Conservation (phyloP, 75 land plant genomes). For the Gnetum montanum region DNA sequence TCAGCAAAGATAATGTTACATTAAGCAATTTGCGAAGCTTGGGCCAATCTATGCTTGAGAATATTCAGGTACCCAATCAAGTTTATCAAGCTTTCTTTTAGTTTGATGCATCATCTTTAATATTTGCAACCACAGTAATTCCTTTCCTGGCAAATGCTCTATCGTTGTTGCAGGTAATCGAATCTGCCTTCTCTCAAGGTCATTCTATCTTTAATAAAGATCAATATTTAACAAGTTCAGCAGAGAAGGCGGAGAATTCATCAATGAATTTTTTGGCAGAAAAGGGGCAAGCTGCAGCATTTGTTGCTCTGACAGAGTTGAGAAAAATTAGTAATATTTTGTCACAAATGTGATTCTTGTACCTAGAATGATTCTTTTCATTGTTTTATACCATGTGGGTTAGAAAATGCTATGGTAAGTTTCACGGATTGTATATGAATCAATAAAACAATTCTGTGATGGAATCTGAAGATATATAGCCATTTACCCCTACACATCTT, state of each 20-base stretch:
- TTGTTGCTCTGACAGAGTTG: slow-evolving; percentile 75
- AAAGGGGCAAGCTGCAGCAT: slow-evolving; percentile 67
- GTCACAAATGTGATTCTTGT: slow-evolving; percentile 56
- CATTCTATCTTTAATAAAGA: slow-evolving; percentile 10
- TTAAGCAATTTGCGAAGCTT: slow-evolving; percentile 45
- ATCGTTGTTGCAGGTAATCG: slow-evolving; percentile 82
- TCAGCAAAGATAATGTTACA: slow-evolving; percentile 20
- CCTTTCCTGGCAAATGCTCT: no score
- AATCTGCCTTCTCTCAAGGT: slow-evolving; percentile 46
- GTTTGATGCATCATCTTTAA: not conserved
- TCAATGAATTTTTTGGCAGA: slow-evolving; percentile 38
- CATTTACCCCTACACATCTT: no score
- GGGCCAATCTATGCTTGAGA: slow-evolving; percentile 86
- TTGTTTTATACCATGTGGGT: no score
- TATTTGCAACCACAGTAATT: no score
- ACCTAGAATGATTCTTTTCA: not conserved
- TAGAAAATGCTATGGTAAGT: no score
- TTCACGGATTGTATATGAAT: no score
- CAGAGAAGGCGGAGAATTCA: slow-evolving; percentile 20
- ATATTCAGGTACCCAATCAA: slow-evolving; percentile 61
- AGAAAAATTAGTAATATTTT: slow-evolving; percentile 81
- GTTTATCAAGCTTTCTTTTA: not conserved
- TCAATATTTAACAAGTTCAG: slow-evolving; percentile 17
- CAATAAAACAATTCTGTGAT: no score
- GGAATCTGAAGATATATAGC: no score